phyloP scores from a whole-genome alignment of 768 basidiomycete species.

The Auricularia auricula-judae region DNA sequence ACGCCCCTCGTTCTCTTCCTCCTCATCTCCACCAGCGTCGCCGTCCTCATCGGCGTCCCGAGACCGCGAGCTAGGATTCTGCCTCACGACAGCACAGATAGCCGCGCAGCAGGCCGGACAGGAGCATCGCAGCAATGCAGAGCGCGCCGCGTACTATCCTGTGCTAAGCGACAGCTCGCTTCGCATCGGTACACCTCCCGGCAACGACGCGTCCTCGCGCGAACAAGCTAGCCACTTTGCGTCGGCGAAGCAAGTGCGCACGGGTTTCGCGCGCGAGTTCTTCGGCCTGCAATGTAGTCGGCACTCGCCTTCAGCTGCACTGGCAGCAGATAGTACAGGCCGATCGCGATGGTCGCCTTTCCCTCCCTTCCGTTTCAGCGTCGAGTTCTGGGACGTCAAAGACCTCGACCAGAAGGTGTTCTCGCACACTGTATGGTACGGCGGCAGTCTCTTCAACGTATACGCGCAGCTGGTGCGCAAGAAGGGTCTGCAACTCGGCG shows the following conservation, averaged over 20 bases:
- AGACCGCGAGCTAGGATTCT: constrained; percentile 60
- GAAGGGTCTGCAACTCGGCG: constrained; percentile 70
- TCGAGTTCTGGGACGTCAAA: constrained; percentile 86
- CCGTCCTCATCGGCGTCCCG: constrained; percentile 13
- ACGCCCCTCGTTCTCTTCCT: constrained; percentile 16
- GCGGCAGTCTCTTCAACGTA: constrained; percentile 78
- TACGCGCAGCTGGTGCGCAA: constrained; percentile 83
- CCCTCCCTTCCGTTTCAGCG: constrained; percentile 74
- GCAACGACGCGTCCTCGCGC: neutral
- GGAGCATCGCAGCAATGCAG: neutral
- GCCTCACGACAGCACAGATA: constrained; percentile 44
- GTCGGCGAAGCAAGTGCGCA: neutral
- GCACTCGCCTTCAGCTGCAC: constrained; percentile 25
- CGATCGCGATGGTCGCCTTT: constrained; percentile 52
- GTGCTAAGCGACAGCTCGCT: neutral
- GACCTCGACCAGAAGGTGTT: constrained; percentile 76
- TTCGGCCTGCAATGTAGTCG: constrained; percentile 49
- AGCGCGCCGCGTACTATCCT: neutral
- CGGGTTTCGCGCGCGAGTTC: constrained; percentile 26
- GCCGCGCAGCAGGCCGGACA: constrained; percentile 12
- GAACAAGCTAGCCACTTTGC: neutral
- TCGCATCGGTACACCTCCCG: neutral
- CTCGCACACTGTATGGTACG: constrained; percentile 83
- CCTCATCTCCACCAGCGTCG: constrained; percentile 24
- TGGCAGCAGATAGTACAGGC: constrained; percentile 32